Base-by-base conservation (phyloP, 2,329 filamentous ascomycete species). In the Colletotrichum phormii region DNA sequence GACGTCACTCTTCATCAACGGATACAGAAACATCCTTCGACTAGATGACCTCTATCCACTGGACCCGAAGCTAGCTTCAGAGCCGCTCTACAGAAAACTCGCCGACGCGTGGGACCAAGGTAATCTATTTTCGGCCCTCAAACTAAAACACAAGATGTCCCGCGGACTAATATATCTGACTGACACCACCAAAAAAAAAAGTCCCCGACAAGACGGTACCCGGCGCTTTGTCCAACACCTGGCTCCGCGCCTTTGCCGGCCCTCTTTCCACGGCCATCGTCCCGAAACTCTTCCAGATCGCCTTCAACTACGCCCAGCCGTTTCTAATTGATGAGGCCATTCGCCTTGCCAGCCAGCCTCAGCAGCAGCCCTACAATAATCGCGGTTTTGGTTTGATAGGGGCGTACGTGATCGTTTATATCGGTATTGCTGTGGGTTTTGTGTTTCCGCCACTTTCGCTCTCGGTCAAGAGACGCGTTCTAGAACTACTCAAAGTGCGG, bases 1-100 rank as follows among this genome's bases (percentile, higher is more conserved):
- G 62, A 89, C 86, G 70, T 82, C 83, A 2, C 77, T 91, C 7
- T 85, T 91, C 54, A 81, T 81, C 31, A 78, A 80, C 18, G 88
- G 88, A 0, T 89, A 84, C 78, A 82, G 78, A 5, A 85, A 82
- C 7, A 74, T 81, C 4, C 75, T 89, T 6, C 75, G 77, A 0
- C 79, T 88, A 0, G 82, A 85, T 8, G 86, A 79, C 51, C 55
- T 79, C 24, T 78, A 75, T 46, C 72, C 73, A 15, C 72, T 79
- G 7, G 77, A 78, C 15, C 59, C 74, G 9, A 63, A 74, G n/a
- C 64, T 78, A 33, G 62, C 73, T 24, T 74, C 75, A 1, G 66
- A 72, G 15, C 57, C 61, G 9, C 67, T 76, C 29, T 76, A 73
- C 46, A 74, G 59, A n/a, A 67, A 51, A 31, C 65, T 78, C 5